phyloP scores from a whole-genome alignment of 192 early-diverging fungal species.

The Coemansia sp. region DNA sequence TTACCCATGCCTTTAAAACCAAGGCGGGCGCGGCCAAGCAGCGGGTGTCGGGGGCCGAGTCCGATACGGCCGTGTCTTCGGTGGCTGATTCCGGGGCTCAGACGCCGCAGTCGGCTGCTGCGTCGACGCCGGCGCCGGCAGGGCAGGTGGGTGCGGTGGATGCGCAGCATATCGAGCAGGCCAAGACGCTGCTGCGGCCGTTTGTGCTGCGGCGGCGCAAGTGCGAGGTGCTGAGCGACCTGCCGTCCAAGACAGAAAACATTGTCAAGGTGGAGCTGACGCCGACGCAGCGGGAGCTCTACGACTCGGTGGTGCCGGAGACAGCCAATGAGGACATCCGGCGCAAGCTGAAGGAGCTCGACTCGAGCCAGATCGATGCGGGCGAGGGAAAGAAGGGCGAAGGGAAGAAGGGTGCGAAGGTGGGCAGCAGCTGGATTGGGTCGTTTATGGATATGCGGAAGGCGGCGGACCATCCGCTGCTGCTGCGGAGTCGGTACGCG shows the following conservation, averaged over 20 bases:
- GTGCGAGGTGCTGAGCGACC: conserved; percentile 57
- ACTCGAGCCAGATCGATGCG: conserved; percentile 10
- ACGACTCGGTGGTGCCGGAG: conserved; percentile 47
- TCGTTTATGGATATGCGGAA: conserved; percentile 81
- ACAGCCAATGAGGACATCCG: conserved; percentile 10
- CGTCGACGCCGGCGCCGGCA: conserved; percentile 8
- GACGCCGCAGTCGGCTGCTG: too few species aligned
- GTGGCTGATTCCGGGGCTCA: conserved; percentile 25
- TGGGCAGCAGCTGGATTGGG: conserved; percentile 41
- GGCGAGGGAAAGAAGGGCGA: too few species aligned
- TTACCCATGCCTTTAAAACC: conserved; percentile 43
- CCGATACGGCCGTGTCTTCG: conserved; percentile 22
- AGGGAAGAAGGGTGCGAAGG: conserved; percentile 8
- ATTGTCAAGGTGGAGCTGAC: conserved; percentile 53
- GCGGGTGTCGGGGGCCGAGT: conserved; percentile 10
- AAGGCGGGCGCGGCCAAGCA: conserved; percentile 9
- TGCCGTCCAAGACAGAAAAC: conserved; percentile 57
- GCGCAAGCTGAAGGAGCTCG: conserved; percentile 14
- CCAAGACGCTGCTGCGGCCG: conserved; percentile 77
- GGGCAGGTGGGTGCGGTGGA: conserved; percentile 22
- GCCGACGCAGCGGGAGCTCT: conserved; percentile 48
- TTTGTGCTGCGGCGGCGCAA: conserved; percentile 86
- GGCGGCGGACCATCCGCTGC: conserved; percentile 75
- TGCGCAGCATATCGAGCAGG: conserved; percentile 64
- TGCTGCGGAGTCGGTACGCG: conserved; percentile 62